A percentile compares a stretch with the other conserved stretches of the same genome.
Conservation (phyloP, 139 green algal genomes). For the Tetradesmus obliquus region DNA sequence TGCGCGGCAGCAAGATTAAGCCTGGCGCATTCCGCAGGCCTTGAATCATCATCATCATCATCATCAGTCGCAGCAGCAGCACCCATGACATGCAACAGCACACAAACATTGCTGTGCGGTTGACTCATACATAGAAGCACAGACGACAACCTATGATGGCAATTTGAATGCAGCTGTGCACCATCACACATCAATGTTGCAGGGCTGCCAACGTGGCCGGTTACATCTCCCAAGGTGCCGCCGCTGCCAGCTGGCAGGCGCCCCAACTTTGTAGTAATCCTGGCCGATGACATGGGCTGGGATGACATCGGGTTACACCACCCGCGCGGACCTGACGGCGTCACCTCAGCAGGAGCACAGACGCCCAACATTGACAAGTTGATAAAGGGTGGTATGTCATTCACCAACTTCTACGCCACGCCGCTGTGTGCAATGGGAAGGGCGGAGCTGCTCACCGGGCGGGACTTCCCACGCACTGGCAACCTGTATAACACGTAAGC, state of each 20-base stretch:
- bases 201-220: not conserved
- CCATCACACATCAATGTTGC: too few species aligned
- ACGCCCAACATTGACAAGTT: slow-evolving; percentile 19
- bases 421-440: not conserved
- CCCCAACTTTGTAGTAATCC: slow-evolving; percentile 13
- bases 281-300: slow-evolving; percentile 5
- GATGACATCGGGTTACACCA: slow-evolving; percentile 13
- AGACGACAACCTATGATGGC: too few species aligned
- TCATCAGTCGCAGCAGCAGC: too few species aligned
- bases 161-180: not conserved
- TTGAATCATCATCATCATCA: too few species aligned
- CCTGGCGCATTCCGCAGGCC: too few species aligned
- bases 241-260: not conserved
- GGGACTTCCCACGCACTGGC: not conserved
- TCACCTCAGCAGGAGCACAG: not conserved
- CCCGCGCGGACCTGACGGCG: not conserved
- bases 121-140: too few species aligned
- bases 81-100: too few species aligned
- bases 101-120: too few species aligned
- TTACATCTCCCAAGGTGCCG: not conserved
- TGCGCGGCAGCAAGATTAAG: too few species aligned
- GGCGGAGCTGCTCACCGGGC: slow-evolving; percentile 9
- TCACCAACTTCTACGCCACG: slow-evolving; percentile 16
- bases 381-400: not conserved
- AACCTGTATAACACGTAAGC: not conserved